Conservation (phyloP, 1,284 basidiomycete genomes). For the Melampsora abietis-canadensis region DNA sequence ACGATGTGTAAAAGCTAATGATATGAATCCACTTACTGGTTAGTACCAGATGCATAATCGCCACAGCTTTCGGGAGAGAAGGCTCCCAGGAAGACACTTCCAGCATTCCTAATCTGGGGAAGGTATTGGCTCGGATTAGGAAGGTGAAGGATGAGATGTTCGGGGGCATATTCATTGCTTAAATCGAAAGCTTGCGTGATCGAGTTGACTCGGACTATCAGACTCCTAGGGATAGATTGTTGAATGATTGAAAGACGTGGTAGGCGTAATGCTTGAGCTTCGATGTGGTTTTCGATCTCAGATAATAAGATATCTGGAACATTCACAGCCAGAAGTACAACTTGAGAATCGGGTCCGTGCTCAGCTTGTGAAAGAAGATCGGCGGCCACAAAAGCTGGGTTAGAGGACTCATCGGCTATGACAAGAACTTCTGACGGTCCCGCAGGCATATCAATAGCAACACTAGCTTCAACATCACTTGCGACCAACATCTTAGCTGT, state of each 20-base stretch:
- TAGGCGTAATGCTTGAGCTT: slow-evolving; percentile 78
- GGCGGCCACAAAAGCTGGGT: slow-evolving; percentile 88
- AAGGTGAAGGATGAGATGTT: slow-evolving; percentile 89
- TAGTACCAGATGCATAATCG: slow-evolving; percentile 97
- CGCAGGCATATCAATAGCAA: slow-evolving; percentile 98
- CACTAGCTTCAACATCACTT: slow-evolving; percentile 94
- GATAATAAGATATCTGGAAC: slow-evolving; percentile 65
- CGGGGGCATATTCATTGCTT: slow-evolving; percentile 95
- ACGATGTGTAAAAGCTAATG: slow-evolving; percentile 53
- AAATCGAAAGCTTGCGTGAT: slow-evolving; percentile 77
- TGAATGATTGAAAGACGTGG: slow-evolving; percentile 85
- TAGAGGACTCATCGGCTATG: slow-evolving; percentile 80
- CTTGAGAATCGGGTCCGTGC: slow-evolving; percentile 96
- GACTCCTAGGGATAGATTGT: slow-evolving; percentile 83
- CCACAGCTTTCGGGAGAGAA: slow-evolving; percentile 95
- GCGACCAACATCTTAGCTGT: slow-evolving; percentile 64
- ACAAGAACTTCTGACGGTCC: slow-evolving; percentile 95
- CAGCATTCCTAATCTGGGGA: slow-evolving; percentile 75
- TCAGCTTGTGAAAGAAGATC: slow-evolving; percentile 94
- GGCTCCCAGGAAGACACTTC: slow-evolving; percentile 91
- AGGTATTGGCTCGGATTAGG: slow-evolving; percentile 68
- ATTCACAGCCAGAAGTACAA: slow-evolving; percentile 79
- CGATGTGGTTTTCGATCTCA: slow-evolving; percentile 79
- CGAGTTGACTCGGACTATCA: slow-evolving; percentile 72
- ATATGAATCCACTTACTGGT: slow-evolving; percentile 64